Base-by-base conservation (phyloP, 1,139 yeast species). In the Sugiyamaella japonica region DNA sequence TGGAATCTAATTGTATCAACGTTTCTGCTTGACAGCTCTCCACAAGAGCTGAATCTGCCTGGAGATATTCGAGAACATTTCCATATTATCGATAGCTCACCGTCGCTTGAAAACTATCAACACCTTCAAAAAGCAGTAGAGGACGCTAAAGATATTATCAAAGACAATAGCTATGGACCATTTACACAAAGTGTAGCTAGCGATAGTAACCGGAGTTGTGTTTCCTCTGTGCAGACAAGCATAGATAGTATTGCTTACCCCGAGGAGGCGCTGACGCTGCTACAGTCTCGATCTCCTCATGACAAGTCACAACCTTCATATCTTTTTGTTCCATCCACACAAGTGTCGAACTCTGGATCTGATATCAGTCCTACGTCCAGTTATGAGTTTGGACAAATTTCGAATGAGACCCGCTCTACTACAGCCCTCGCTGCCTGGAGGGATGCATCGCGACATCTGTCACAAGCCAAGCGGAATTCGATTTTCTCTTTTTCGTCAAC, bases 41-140 rank as follows among this genome's bases (percentile, higher is more conserved):
- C 69, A 3, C 63, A 68, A 15, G 74, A 71, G 56, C 61, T 71
- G 47, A 71, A 70, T 48, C 59, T 71, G 29, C 67, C 57, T 54
- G 71, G 68, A 16, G 59, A 69, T 52, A 63, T 70, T 65, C 62
- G 63, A 55, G 73, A 69, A 39, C 64, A 65, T 43, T 68, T 64
- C 17, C 66, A 65, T 43, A 48, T 60, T 28, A 58, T 59, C 25
- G 65, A 64, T 55, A 44, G 61, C 20, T 48, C 45, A 12, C 56
- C 56, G 43, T 36, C 50, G 7, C 10, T 37, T 1, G 48, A 38
- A 7, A 28, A 42, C 29, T 41, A 39, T 13, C 48, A 53, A 5
- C 54, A 53, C 28, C 61, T 70, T 5, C 59, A 59, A 15, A 52
- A 48, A 5, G 71, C 70, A 3, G 52, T 65, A 2, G 58, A 53